These are phyloP conservation scores for Pyrenophora tritici-repentis DNA, from an alignment of 2,329 filamentous ascomycete genomes.

Conservation along the genomic window DNA sequence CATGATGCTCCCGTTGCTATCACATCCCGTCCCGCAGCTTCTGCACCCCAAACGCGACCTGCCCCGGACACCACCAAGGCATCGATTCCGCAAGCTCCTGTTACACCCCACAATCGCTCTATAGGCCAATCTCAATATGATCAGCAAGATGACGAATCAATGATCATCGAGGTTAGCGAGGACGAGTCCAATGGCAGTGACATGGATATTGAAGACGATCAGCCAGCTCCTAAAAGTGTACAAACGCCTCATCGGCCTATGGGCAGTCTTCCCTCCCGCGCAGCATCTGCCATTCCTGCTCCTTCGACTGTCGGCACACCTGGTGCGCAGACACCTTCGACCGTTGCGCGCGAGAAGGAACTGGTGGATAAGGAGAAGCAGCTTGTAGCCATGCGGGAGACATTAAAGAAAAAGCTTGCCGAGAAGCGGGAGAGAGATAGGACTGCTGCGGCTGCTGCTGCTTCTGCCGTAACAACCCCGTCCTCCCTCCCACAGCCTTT, in stretches of 20 bases:
- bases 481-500: slow-evolving; percentile 2
- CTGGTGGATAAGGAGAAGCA: slow-evolving; percentile 55
- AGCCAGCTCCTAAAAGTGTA: slow-evolving; percentile 44
- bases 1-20: slow-evolving; percentile 8
- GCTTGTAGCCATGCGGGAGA: slow-evolving; percentile 52
- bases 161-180: slow-evolving; percentile 87
- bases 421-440: slow-evolving; percentile 31
- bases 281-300: slow-evolving; percentile 26
- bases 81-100: slow-evolving; percentile 37
- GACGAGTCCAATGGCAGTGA: slow-evolving; percentile 65
- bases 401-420: slow-evolving; percentile 35
- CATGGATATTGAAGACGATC: slow-evolving; percentile 67
- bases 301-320: slow-evolving; percentile 39
- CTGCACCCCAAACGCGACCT: slow-evolving; percentile 58
- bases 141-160: slow-evolving; percentile 64
- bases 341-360: slow-evolving; percentile 48
- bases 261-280: slow-evolving; percentile 27
- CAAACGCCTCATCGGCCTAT: slow-evolving; percentile 14
- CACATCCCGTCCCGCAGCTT: slow-evolving; percentile 11
- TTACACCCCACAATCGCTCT: slow-evolving; percentile 60
- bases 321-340: slow-evolving; percentile 45
- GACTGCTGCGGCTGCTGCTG: slow-evolving; percentile 21
- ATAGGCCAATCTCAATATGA: slow-evolving; percentile 61
- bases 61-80: slow-evolving; percentile 65
- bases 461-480: slow-evolving; percentile 1